Evolutionary conservation across 1,284 basidiomycete genomes (phyloP), one percentile per base, ranked within the genome.

Genomic region (Fomitopsis betulina): DNA sequence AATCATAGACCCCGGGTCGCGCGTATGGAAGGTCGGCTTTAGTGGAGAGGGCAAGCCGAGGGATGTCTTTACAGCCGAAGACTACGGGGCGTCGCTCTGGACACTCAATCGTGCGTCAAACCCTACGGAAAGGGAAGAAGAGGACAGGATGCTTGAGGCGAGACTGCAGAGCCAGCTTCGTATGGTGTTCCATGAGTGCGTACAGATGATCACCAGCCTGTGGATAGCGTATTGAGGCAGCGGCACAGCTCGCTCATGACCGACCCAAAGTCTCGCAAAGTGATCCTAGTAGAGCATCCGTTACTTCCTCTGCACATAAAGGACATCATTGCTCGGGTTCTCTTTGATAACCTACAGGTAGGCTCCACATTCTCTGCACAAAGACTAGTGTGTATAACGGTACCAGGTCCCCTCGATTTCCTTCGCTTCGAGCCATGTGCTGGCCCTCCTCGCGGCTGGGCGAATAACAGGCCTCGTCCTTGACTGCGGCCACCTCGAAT

Each of bases 321-420:
- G 73, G 91, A 96, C 51, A 85, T 86, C 62, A 83, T 99, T 52
- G 93, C 93, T 5, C 83, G 86, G 53, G 85, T 94, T 42, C 75
- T 99, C 10, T 98, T 99, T 69, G 89, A 92, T 60, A 96, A 96
- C 66, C 76, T 96, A 13, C 91, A 96, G 75, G 95, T 92, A 58
- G 57, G 79, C 39, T 39, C 37, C 25, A 15, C 19, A 27, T 7
- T 27, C 2, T 42, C 23, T 23, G n/a, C 3, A 40, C 7, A 32
- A n/a, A 19, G 35, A n/a, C 32, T 45, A 25, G 35, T 40, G 35
- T 40, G 49, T 33, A 38, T 68, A 47, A 60, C 17, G 56, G 42
- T 19, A 54, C 51, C 58, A 95, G 92, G 89, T 94, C 25, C 95
- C 96, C 2, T 94, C 92, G 1, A 82, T 99, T 61, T 95, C 94